phyloP scores from a whole-genome alignment of 805 yeast species.

The Kodamaea kakaduensis region DNA sequence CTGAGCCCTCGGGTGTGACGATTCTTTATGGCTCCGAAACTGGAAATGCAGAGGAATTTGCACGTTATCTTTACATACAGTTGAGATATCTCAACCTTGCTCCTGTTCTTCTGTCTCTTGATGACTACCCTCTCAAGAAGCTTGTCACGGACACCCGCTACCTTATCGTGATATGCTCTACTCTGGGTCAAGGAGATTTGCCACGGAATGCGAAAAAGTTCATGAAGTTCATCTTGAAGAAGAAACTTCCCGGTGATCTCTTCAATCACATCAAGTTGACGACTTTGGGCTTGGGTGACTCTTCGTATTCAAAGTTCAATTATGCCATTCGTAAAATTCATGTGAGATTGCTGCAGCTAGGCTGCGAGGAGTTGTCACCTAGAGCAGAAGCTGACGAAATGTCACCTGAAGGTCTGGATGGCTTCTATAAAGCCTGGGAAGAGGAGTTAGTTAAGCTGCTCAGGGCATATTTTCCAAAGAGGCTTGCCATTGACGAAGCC shows the following conservation, averaged over 20 bases:
- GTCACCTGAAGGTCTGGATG: conserved; percentile 74
- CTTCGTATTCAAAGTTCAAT: conserved; percentile 84
- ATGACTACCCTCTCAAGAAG: conserved; percentile 54
- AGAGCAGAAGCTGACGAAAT: conserved; percentile 90
- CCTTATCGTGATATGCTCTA: conserved; percentile 66
- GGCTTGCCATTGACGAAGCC: conserved; percentile 17
- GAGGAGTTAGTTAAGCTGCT: conserved; percentile 36
- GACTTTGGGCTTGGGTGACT: conserved; percentile 89
- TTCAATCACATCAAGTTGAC: conserved; percentile 61
- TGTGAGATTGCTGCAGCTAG: conserved; percentile 71
- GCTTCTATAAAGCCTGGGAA: conserved; percentile 75
- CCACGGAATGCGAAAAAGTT: conserved; percentile 73
- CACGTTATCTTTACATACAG: conserved; percentile 54
- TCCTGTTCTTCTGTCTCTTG: conserved; percentile 50
- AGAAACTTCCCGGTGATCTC: conserved; percentile 56
- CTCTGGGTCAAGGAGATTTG: conserved; percentile 93
- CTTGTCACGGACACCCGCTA: conserved; percentile 45
- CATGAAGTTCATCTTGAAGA: conserved; percentile 70
- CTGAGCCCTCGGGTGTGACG: conserved; percentile 33
- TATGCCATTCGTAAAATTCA: conserved; percentile 85
- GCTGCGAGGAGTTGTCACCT: conserved; percentile 66
- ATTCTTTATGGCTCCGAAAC: conserved; percentile 90
- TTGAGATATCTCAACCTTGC: conserved; percentile 51
- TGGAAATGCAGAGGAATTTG: conserved; percentile 86
- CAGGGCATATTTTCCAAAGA: conserved; percentile 20